Evolutionary conservation across 2,329 filamentous ascomycete genomes (phyloP), one percentile per base, ranked within the genome.

Genomic region (Nannizziopsis barbatae): DNA sequence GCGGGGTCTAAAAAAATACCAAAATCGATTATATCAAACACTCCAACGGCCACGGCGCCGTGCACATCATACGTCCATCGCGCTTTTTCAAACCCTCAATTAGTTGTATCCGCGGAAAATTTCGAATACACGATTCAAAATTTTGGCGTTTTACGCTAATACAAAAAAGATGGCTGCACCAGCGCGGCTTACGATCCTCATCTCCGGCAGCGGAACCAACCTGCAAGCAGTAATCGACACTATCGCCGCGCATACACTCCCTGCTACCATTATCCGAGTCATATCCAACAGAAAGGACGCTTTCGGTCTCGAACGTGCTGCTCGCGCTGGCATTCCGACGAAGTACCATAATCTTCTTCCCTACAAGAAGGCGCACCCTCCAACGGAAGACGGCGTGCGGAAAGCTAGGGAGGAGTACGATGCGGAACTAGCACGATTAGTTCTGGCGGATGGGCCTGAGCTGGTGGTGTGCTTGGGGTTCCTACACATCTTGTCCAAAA

Each of bases 401-500:
- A 57, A 62, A 37, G 82, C 79, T 1, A 77, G 87, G 18, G 69
- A 74, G 41, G 73, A 72, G 47, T 93, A 92, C 64, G 87, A 94
- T 62, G 76, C 79, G 11, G 84, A 85, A 38, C 71, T 94, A 53
- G 84, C 86, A 0, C 65, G 74, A 37, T 72, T 82, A 51, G 75
- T 93, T 45, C 70, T 90, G 18, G 63, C 67, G 3, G 76, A 83
- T 53, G 66, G 66, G 50, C 86, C 87, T 0, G 77, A 89, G 47
- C 66, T 94, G 47, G 79, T 94, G 42, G 82, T 92, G 7, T 84
- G 88, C 56, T 82, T 85, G 2, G 87, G 88, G 2, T 93, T 85
- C 76, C 93, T 93, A 86, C 82, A 92, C 63, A 82, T 93, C 50
- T 76, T 93, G 42, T 81, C 80, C 0, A 71, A 72, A 2, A 69